These are phyloP conservation scores for Leishmania aethiopica DNA, from an alignment of 208 protist genomes.

Conservation along the genomic window DNA sequence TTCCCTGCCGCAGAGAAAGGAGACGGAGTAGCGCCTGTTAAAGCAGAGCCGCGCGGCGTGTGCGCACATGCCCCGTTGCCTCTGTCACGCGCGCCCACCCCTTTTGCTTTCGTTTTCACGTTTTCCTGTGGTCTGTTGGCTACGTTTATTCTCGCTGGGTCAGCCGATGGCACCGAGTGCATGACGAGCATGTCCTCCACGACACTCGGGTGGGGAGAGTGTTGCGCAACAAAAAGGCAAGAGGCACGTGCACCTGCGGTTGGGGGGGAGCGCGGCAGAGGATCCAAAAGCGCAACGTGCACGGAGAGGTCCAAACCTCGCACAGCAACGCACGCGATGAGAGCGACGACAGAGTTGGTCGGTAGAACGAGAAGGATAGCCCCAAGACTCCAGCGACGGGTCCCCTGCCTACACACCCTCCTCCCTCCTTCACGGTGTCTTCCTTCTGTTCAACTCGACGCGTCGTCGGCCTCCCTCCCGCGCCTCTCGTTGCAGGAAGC, in stretches of 20 bases:
- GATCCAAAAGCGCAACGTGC: background rate
- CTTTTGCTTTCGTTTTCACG: background rate
- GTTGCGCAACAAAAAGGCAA: background rate
- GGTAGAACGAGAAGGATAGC: background rate
- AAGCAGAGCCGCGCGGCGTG: background rate
- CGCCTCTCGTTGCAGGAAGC: conserved; percentile 8
- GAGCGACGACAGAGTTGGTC: background rate
- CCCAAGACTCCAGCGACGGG: background rate
- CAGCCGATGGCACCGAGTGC: background rate
- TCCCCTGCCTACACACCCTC: background rate
- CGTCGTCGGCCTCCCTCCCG: background rate
- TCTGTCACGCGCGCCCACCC: background rate
- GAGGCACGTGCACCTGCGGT: background rate
- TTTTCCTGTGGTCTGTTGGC: background rate
- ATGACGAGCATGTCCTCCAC: background rate
- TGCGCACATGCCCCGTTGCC: background rate
- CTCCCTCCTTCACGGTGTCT: background rate
- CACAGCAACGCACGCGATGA: background rate
- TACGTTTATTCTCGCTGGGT: background rate
- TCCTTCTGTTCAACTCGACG: background rate
- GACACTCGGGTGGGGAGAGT: background rate
- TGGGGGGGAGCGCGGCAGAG: background rate
- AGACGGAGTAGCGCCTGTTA: background rate
- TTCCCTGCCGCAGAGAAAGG: background rate
- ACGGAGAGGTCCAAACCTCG: background rate